Evolutionary conservation across 306 rosid species (phyloP), one percentile per base, ranked within the genome.

Genomic region (Vigna radiata): DNA sequence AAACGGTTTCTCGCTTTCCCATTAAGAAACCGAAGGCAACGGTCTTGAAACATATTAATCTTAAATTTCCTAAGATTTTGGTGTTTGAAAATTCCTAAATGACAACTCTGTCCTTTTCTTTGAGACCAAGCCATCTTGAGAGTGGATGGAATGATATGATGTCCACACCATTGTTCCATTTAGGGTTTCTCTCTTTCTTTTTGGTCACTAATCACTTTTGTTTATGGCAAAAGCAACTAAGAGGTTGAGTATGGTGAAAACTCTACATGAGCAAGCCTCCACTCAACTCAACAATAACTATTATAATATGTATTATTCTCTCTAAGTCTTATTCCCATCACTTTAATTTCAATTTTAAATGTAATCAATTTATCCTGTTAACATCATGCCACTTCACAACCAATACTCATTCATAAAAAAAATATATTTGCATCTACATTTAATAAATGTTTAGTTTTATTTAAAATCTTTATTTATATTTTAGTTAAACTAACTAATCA

Each of bases 31-130:
- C 47, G 8, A 39, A 70, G 13, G 2, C 37, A 75, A 68, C 39
- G 0, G 53, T 27, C 3, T 53, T 44, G 7, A 36, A 47, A 50
- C 17, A 47, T 8, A 47, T 50, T 43, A n/a, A 44, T 56, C 27
- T 19, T 21, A 1, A 0, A 21, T 17, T 48, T 43, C 31, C 50
- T 25, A 64, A 31, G 12, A 4, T 25, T 48, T 39, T 83, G 54
- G 13, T 81, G 79, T 11, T 50, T 21, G 17, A 0, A 84, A 71
- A 31, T 5, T 0, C 3, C 21, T 7, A 76, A 80, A 71, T 80
- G 41, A 18, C 87, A 33, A 56, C 3, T 0, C 33, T 50, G 68
- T 80, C 85, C 80, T 76, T 58, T 70, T 52, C 87, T 64, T 71
- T 16, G 23, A 21, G 37, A 79, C 39, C 68, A 70, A 79, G 62